Evolutionary conservation across 768 basidiomycete species (phyloP).

Genomic region (Kwoniella heveanensis): DNA sequence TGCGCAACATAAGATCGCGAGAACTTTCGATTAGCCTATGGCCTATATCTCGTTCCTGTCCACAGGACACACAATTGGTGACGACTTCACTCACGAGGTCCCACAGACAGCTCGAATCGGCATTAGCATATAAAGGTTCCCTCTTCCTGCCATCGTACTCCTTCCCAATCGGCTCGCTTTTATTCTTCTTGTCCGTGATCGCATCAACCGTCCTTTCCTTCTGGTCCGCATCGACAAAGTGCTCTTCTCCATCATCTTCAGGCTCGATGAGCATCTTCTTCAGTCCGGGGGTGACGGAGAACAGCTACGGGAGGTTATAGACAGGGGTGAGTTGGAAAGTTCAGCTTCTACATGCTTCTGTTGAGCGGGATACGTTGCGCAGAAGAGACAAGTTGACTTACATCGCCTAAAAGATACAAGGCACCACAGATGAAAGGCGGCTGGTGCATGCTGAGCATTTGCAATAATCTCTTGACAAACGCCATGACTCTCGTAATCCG

Average conservation of each 20-base stretch:
- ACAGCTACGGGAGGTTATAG: no score
- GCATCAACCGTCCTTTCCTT: constrained; percentile 22
- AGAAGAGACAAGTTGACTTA: constrained; percentile 55
- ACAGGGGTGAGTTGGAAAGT: no score
- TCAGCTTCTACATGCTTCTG: constrained; percentile 46
- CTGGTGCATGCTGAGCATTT: constrained; percentile 73
- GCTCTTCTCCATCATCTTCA: constrained; percentile 56
- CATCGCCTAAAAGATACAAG: constrained; percentile 77
- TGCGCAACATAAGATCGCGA: not conserved
- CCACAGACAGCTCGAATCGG: constrained; percentile 78
- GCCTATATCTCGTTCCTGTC: no score
- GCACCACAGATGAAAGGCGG: constrained; percentile 88
- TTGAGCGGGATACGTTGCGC: constrained; percentile 32
- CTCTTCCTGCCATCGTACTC: constrained; percentile 84
- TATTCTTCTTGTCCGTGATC: constrained; percentile 14
- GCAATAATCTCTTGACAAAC: constrained; percentile 78
- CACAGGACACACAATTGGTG: no score
- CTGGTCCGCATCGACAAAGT: constrained; percentile 51
- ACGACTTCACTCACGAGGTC: constrained; percentile 69
- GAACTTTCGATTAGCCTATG: no score
- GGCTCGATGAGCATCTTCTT: constrained; percentile 59
- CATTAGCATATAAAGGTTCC: constrained; percentile 82
- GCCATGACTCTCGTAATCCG: constrained; percentile 70
- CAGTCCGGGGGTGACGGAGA: constrained; percentile 61
- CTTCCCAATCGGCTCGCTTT: constrained; percentile 17